Conservation (phyloP, 495 filamentous ascomycete species). For the Hyaloscypha bicolor region DNA sequence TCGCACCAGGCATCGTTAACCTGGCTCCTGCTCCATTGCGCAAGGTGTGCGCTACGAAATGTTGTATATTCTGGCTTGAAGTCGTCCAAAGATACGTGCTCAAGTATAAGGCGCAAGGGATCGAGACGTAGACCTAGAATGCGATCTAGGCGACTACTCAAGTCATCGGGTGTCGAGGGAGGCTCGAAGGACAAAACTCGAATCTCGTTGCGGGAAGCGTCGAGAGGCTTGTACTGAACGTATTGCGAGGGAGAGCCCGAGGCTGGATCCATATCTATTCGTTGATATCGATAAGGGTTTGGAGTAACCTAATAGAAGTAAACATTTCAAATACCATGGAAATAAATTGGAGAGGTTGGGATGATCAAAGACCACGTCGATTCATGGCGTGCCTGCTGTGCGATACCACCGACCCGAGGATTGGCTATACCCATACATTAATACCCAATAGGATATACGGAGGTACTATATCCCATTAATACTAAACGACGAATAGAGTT, state of each 20-base stretch:
- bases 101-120: constrained; percentile 23
- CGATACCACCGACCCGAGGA: too few species aligned
- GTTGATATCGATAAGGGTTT: constrained; percentile 13
- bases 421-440: too few species aligned
- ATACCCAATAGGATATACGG: too few species aligned
- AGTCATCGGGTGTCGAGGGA: constrained; percentile 26
- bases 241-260: constrained; percentile 22
- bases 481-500: too few species aligned
- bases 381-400: too few species aligned
- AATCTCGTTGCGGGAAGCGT: constrained; percentile 28
- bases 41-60: constrained; percentile 25
- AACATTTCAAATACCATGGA: constrained; percentile 18
- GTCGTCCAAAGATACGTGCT: constrained; percentile 28
- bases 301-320: constrained; percentile 20
- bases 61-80: constrained; percentile 27
- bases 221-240: constrained; percentile 27
- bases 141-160: constrained; percentile 22
- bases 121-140: constrained; percentile 17
- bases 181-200: constrained; percentile 27
- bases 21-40: constrained; percentile 25
- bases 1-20: constrained; percentile 24
- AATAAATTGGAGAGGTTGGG: constrained; percentile 14
- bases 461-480: too few species aligned
- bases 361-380: constrained; percentile 17
- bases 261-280: constrained; percentile 20